Evolutionary conservation across 805 yeast genomes (phyloP).

Genomic region (Metschnikowia dekortorum): DNA sequence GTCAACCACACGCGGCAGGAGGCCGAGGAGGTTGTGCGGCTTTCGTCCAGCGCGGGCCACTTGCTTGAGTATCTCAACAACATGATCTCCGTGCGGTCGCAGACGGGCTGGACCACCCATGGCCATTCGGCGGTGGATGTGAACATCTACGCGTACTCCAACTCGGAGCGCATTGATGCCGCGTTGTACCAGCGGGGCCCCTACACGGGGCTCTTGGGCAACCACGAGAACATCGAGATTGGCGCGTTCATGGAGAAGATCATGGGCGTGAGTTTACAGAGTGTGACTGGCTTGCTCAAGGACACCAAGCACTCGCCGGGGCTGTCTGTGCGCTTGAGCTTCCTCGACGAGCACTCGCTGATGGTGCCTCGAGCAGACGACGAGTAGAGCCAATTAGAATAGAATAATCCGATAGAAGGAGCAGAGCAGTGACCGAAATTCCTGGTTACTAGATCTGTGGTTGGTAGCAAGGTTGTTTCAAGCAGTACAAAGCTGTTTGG

Average conservation of each 20-base stretch:
- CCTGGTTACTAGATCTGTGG: too few species aligned
- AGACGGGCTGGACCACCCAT: constrained; percentile 94
- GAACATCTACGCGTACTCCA: constrained; percentile 78
- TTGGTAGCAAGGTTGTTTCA: too few species aligned
- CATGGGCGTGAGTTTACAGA: constrained; percentile 43
- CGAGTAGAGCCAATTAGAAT: background rate
- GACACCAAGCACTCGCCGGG: constrained; percentile 47
- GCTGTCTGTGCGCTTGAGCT: background rate
- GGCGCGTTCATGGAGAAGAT: constrained; percentile 66
- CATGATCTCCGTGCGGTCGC: constrained; percentile 75
- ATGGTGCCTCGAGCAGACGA: background rate
- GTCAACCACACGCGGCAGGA: constrained; percentile 54
- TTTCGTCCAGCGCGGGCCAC: constrained; percentile 24
- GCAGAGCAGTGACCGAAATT: too few species aligned
- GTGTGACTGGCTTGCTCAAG: constrained; percentile 47
- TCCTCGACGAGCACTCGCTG: background rate
- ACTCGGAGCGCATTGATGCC: constrained; percentile 42
- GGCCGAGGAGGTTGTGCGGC: constrained; percentile 19
- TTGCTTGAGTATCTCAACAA: constrained; percentile 56
- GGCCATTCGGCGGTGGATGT: constrained; percentile 97
- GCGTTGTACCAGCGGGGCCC: constrained; percentile 27
- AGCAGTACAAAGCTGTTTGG: too few species aligned
- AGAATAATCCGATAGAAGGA: too few species aligned
- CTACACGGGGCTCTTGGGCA: constrained; percentile 56
- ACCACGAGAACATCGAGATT: constrained; percentile 82